Percentiles rank a stretch among this genome's conserved stretches.
Conservation (phyloP, 2,329 filamentous ascomycete genomes). For the Orbilia quercus region DNA sequence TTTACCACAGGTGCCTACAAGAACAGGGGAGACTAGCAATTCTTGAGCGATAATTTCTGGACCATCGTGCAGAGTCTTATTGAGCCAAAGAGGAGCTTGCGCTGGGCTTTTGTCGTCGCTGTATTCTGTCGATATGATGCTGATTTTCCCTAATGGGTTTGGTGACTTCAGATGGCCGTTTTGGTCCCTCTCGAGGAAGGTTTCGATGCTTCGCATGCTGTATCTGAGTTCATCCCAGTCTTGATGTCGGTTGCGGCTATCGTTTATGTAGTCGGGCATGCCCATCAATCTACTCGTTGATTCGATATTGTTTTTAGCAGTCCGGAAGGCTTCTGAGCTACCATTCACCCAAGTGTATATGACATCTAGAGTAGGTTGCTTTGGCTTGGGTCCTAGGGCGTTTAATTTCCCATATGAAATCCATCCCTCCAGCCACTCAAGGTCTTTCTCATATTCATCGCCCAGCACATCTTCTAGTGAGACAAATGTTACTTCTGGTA, state of each 20-base stretch:
- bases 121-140: constrained; percentile 22
- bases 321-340: constrained; percentile 22
- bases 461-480: constrained; percentile 26
- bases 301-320: constrained; percentile 35
- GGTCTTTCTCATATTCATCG: constrained; percentile 3
- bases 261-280: constrained; percentile 18
- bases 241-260: constrained; percentile 36
- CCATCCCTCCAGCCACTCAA: constrained; percentile 34
- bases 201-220: constrained; percentile 40
- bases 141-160: constrained; percentile 37
- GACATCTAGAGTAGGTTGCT: constrained; percentile 24
- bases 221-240: constrained; percentile 48
- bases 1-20: constrained; percentile 15
- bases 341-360: constrained; percentile 50
- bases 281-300: constrained; percentile 17
- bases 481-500: constrained; percentile 45
- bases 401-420: constrained; percentile 8
- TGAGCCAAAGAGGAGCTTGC: constrained; percentile 30
- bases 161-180: constrained; percentile 10
- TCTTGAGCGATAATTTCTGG: constrained; percentile 33
- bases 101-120: background rate
- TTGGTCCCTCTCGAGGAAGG: constrained; percentile 24
- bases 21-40: constrained; percentile 7
- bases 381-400: background rate
- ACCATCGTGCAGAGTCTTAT: constrained; percentile 1